Conservation (phyloP, 2,329 filamentous ascomycete species). For the Fusarium mexicanum region DNA sequence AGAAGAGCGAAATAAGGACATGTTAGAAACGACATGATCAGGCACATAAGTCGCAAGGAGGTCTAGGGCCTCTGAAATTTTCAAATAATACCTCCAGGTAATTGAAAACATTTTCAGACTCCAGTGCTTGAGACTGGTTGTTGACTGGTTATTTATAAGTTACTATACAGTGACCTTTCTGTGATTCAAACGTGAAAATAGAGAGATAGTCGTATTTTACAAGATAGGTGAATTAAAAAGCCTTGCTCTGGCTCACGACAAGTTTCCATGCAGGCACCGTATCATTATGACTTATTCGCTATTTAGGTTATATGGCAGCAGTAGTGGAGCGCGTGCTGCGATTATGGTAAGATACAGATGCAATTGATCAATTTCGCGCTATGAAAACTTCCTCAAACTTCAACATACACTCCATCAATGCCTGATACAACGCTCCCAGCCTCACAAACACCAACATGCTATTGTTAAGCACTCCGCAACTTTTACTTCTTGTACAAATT, state of each 20-base stretch:
- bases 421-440: not conserved
- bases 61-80: not conserved
- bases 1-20: not conserved
- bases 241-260: not conserved
- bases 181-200: not conserved
- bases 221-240: not conserved
- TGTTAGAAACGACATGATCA: not conserved
- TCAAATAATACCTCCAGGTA: not conserved
- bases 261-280: not conserved
- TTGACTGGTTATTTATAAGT: not conserved
- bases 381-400: not conserved
- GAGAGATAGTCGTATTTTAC: not conserved
- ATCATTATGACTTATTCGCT: not conserved
- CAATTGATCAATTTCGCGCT: not conserved
- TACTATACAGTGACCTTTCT: not conserved
- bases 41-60: not conserved
- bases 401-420: not conserved
- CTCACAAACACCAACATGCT: not conserved
- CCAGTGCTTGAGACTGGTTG: not conserved
- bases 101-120: not conserved
- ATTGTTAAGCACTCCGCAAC: not conserved
- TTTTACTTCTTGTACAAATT: not conserved
- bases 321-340: too few relatives aligned
- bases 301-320: not conserved
- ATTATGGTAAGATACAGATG: not conserved